Percentiles rank a stretch among this genome's conserved stretches.
Evolutionary conservation across 2,329 filamentous ascomycete species (phyloP).

Genomic region (Hawksworthiomyces lignivorus): DNA sequence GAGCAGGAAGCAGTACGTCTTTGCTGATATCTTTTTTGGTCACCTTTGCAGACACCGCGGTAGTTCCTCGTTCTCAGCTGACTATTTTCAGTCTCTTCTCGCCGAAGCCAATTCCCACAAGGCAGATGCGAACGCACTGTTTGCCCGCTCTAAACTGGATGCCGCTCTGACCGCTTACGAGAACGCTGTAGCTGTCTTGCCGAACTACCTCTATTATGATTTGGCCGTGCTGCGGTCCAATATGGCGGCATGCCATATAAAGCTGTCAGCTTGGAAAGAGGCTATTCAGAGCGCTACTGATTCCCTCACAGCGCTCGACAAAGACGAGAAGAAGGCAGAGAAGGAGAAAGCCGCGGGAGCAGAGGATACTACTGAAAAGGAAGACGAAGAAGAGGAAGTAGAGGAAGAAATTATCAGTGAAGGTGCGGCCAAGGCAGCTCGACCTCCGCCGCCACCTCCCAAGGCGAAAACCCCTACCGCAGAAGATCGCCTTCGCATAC

Average conservation of each 20-base stretch:
- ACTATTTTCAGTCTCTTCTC: constrained; percentile 49
- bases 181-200: constrained; percentile 68
- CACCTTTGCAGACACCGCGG: not conserved
- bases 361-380: constrained; percentile 30
- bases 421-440: constrained; percentile 45
- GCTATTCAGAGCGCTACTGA: constrained; percentile 66
- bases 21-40: not conserved
- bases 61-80: not conserved
- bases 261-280: constrained; percentile 77
- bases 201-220: constrained; percentile 80
- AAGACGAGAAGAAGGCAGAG: constrained; percentile 36
- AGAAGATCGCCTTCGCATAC: constrained; percentile 66
- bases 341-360: too few relatives aligned
- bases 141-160: constrained; percentile 61
- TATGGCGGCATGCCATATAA: constrained; percentile 81
- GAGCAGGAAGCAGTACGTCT: constrained; percentile 40
- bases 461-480: constrained; percentile 21
- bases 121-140: constrained; percentile 69
- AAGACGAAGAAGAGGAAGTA: constrained; percentile 35
- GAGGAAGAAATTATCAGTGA: constrained; percentile 54
- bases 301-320: constrained; percentile 65
- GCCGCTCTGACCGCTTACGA: constrained; percentile 79
- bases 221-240: constrained; percentile 82
- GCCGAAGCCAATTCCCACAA: constrained; percentile 67
- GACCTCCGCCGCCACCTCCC: constrained; percentile 19